phyloP scores from a whole-genome alignment of 352 stramenopile species.

The Blastocystis sp. region DNA sequence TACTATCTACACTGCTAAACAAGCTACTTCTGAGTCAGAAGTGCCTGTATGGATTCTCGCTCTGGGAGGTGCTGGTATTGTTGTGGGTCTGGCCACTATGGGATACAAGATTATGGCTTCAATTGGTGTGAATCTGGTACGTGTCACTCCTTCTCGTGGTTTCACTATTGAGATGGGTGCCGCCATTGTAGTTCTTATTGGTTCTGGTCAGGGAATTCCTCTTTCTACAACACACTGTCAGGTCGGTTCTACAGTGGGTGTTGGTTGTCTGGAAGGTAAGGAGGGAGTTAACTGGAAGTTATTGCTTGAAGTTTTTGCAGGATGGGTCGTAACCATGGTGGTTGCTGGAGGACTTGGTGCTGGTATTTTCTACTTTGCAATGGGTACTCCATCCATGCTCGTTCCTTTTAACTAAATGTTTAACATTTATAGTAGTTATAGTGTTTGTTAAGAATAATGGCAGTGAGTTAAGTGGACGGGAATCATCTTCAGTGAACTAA shows the following conservation, averaged over 20 bases:
- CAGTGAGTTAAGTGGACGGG: background rate
- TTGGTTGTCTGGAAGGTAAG: constrained; percentile 71
- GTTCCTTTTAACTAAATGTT: constrained; percentile 61
- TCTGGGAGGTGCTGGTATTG: constrained; percentile 74
- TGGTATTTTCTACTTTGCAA: constrained; percentile 68
- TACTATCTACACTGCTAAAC: constrained; percentile 73
- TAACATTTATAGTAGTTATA: constrained; percentile 19
- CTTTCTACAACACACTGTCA: constrained; percentile 77
- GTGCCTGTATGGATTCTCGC: constrained; percentile 76
- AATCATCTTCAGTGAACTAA: background rate
- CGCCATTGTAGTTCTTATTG: constrained; percentile 74
- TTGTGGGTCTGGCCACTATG: constrained; percentile 74
- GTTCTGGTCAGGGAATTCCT: constrained; percentile 72
- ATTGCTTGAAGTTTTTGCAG: constrained; percentile 65
- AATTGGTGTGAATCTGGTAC: constrained; percentile 72
- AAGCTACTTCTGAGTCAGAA: constrained; percentile 63
- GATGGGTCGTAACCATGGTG: constrained; percentile 71
- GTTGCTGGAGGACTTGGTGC: constrained; percentile 68
- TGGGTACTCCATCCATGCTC: constrained; percentile 59
- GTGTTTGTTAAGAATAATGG: background rate
- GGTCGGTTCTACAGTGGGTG: constrained; percentile 74
- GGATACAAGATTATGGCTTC: constrained; percentile 76
- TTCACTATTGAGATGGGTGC: constrained; percentile 78
- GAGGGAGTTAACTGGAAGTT: constrained; percentile 70
- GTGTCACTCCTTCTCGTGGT: constrained; percentile 75